A percentile compares a stretch with the other conserved stretches of the same genome.
Evolutionary conservation across 371 early-diverging fungal genomes (phyloP).

Genomic region (Mortierella sp.): DNA sequence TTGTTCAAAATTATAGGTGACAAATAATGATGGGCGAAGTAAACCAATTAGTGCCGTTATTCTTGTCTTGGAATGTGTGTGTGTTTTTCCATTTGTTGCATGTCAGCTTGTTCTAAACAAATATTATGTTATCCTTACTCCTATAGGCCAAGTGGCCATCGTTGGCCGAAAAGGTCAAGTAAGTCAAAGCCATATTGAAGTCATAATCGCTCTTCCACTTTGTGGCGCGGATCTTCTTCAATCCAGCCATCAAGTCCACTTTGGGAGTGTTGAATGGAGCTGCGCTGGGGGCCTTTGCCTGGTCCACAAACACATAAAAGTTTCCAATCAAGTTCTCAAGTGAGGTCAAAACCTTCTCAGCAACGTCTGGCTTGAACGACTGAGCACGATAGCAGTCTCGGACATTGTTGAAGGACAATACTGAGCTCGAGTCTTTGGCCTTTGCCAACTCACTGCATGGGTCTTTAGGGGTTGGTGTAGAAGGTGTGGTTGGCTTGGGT

Average conservation of each 20-base stretch:
- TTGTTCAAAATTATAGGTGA: not conserved
- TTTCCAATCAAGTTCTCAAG: slow-evolving; percentile 37
- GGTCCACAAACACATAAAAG: slow-evolving; percentile 49
- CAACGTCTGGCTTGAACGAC: slow-evolving; percentile 35
- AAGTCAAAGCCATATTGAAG: slow-evolving; percentile 47
- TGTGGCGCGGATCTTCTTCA: slow-evolving; percentile 37
- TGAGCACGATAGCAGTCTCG: slow-evolving; percentile 34
- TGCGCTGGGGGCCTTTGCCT: slow-evolving; percentile 23
- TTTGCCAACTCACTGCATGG: slow-evolving; percentile 29
- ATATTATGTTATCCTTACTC: slow-evolving; percentile 20
- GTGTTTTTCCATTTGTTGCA: not conserved
- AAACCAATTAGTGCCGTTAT: not conserved
- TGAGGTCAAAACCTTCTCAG: slow-evolving; percentile 29
- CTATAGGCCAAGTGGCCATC: slow-evolving; percentile 48
- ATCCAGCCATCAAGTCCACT: slow-evolving; percentile 35
- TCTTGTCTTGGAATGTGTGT: not conserved
- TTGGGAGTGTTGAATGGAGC: slow-evolving; percentile 35
- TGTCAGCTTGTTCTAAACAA: not conserved
- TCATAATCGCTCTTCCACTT: slow-evolving; percentile 53
- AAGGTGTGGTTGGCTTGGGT: not conserved
- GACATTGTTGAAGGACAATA: slow-evolving; percentile 28
- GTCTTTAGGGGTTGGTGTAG: slow-evolving; percentile 22
- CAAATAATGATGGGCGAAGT: not conserved
- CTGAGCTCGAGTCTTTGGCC: slow-evolving; percentile 20
- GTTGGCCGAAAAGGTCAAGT: slow-evolving; percentile 33